Evolutionary conservation across 768 basidiomycete species (phyloP), one percentile per base, ranked within the genome.

Genomic region (Amanita fuliginea): DNA sequence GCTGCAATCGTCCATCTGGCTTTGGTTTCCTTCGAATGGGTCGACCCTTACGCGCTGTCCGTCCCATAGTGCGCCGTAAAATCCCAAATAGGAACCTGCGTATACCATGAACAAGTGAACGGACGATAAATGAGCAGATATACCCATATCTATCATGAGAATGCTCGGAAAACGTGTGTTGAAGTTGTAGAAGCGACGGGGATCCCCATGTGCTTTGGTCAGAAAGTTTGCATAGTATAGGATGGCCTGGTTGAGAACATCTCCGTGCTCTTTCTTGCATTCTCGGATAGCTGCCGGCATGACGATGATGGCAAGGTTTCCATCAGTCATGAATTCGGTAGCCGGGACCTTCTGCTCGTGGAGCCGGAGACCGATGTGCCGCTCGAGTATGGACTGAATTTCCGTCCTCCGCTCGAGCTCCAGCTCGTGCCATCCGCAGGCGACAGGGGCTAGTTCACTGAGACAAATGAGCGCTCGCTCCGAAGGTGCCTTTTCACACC

Each of bases 381-480:
- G 22, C 24, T 3, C 42, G 10, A 43, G 3, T 43, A 43, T 26
- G 42, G 42, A 43, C 42, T 26, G 24, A 30, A 43, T 43, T 43
- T 3, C 42, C 28, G 5, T 43, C 42, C 42, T 43, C 42, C 42
- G 42, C 4, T 2, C 13, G 22, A 43, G 14, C 42, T 43, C 21
- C 22, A 14, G 28, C 3, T 24, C 42, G 22, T 22, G 22, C 22
- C 22, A 22, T 22, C 4, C 22, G 4, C 22, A 22, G 22, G 22
- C 22, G 22, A 22, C 22, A 22, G n/a, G 22, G 22, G 14, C 42
- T 7, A 43, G 22, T 30, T 43, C 10, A 43, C 22, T 16, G 42
- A 43, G 42, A 9, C 21, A 43, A 43, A 43, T 26, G 42, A 43
- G 42, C 28, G 42, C 42, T 43, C 22, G 42, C 42, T 43, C 42